A percentile compares a stretch with the other conserved stretches of the same genome.
phyloP scores from a whole-genome alignment of 345 rosid genomes.

The Rhizophora mangle region DNA sequence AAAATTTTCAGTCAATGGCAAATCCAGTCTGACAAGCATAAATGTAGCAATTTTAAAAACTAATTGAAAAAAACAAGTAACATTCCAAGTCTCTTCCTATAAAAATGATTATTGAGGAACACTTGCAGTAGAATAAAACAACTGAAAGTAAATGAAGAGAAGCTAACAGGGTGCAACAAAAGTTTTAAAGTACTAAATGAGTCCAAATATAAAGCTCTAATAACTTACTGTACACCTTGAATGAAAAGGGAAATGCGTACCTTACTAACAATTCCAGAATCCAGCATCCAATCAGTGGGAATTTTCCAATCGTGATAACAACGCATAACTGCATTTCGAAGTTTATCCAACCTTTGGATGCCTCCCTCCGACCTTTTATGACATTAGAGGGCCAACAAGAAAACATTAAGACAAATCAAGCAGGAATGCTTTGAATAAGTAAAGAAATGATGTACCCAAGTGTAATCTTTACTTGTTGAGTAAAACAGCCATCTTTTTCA shows the following conservation, averaged over 20 bases:
- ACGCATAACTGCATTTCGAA: constrained; percentile 52
- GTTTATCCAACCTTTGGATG: constrained; percentile 53
- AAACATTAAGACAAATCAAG: constrained; percentile 4
- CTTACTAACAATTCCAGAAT: constrained; percentile 62
- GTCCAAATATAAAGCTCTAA: too few species aligned
- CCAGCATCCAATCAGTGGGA: constrained; percentile 90
- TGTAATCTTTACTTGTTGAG: constrained; percentile 62
- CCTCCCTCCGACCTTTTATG: constrained; percentile 63
- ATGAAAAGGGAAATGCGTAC: constrained; percentile 21
- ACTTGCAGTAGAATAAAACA: background rate
- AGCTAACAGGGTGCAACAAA: background rate
- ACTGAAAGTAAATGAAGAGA: background rate
- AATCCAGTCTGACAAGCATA: background rate
- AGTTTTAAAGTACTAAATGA: too few species aligned
- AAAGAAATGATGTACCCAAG: background rate
- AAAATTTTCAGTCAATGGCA: constrained; percentile 1
- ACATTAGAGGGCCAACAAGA: constrained; percentile 13
- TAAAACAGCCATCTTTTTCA: constrained; percentile 74
- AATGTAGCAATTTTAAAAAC: too few species aligned
- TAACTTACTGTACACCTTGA: too few species aligned
- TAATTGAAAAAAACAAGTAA: background rate
- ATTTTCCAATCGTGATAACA: constrained; percentile 62
- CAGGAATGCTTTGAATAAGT: constrained; percentile 1
- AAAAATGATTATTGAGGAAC: background rate
- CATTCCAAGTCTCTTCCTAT: background rate